Evolutionary conservation across 1,284 basidiomycete genomes (phyloP).

Genomic region (Caloboletus firmus): DNA sequence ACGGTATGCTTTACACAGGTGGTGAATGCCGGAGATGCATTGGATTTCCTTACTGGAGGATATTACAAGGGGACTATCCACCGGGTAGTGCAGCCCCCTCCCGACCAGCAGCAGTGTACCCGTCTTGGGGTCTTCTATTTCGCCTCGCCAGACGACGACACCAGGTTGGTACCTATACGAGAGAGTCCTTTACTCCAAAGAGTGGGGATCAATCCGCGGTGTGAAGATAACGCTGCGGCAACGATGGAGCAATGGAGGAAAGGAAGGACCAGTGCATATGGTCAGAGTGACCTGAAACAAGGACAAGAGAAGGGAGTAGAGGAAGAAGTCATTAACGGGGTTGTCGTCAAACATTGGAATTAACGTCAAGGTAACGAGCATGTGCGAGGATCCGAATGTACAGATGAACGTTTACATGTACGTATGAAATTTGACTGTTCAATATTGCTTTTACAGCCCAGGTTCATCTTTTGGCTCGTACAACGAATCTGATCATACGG

Average conservation of each 20-base stretch:
- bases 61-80: conserved; percentile 50
- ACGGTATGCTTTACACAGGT: conserved; percentile 30
- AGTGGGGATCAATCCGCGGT: conserved; percentile 35
- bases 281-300: conserved; percentile 37
- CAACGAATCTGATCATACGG: too few species aligned
- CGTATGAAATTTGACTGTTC: neutral
- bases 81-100: conserved; percentile 44
- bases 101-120: conserved; percentile 41
- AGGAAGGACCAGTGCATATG: conserved; percentile 41
- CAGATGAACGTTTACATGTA: neutral
- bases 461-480: too few species aligned
- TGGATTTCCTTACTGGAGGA: conserved; percentile 57
- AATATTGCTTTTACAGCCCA: neutral
- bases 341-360: conserved; percentile 47
- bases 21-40: conserved; percentile 58
- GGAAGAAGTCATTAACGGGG: conserved; percentile 44
- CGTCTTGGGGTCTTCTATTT: conserved; percentile 50
- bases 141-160: conserved; percentile 33
- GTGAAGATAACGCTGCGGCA: conserved; percentile 37
- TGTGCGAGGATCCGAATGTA: neutral
- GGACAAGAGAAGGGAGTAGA: conserved; percentile 38
- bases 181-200: conserved; percentile 35
- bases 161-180: conserved; percentile 33
- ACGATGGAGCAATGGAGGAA: conserved; percentile 44
- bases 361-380: conserved; percentile 10